These are phyloP conservation scores for Handroanthus guayacan DNA, from an alignment of 257 asterid species.

Conservation along the genomic window DNA sequence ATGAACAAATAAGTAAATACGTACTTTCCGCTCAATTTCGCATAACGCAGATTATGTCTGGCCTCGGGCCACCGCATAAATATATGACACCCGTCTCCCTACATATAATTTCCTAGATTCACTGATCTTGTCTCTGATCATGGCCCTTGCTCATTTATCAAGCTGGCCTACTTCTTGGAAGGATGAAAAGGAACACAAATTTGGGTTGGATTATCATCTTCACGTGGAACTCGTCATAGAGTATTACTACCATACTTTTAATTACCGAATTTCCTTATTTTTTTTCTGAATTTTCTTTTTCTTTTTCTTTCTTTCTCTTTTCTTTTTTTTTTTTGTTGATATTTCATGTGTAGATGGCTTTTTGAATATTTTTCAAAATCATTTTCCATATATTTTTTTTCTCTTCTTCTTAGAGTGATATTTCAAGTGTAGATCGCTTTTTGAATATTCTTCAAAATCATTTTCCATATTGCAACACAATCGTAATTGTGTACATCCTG, in stretches of 20 bases:
- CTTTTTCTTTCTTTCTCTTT: no score
- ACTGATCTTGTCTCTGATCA: constrained; percentile 25
- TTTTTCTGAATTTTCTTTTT: no score
- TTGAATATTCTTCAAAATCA: no score
- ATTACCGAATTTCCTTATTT: not conserved
- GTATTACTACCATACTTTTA: not conserved
- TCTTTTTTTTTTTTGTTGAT: no score
- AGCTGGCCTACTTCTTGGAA: not conserved
- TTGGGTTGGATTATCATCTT: not conserved
- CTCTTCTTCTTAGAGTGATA: no score
- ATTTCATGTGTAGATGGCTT: no score
- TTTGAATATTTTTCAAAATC: no score
- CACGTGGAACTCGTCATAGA: constrained; percentile 1
- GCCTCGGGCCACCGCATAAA: not conserved
- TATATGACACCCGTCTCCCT: not conserved
- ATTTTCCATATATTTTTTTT: no score
- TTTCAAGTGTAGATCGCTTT: no score
- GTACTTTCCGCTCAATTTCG: not conserved
- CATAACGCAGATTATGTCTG: not conserved
- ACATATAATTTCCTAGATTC: constrained; percentile 11
- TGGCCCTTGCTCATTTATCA: not conserved
- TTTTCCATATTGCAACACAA: no score
- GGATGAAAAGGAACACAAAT: not conserved
- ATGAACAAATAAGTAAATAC: not conserved
- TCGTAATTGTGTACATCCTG: no score